phyloP scores from a whole-genome alignment of 805 yeast genomes.

The Candida broadrunensis region DNA sequence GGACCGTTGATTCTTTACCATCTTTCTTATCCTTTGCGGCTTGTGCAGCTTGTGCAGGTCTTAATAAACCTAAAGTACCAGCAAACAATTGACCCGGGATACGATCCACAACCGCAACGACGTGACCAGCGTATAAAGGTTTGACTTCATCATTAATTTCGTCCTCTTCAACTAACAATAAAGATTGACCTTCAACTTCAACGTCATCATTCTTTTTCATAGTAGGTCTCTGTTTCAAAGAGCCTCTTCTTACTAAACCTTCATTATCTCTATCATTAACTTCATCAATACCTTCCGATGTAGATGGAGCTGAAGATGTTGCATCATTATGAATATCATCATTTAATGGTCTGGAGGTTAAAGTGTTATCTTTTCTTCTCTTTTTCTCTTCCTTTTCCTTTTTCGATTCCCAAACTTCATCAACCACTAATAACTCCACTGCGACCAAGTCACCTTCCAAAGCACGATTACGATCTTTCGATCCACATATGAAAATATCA shows the following conservation, averaged over 20 bases:
- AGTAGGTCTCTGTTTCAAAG: constrained; percentile 91
- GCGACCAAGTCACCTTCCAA: constrained; percentile 96
- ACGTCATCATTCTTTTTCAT: constrained; percentile 98
- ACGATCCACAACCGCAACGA: constrained; percentile 96
- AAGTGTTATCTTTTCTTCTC: constrained; percentile 69
- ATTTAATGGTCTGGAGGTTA: constrained; percentile 37
- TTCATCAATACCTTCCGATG: constrained; percentile 7
- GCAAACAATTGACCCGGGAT: constrained; percentile 95
- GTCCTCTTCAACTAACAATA: constrained; percentile 89
- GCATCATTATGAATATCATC: constrained; percentile 84
- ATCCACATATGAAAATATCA: constrained; percentile 95
- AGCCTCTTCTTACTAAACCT: constrained; percentile 70
- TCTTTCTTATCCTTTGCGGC: constrained; percentile 58
- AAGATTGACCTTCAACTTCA: constrained; percentile 96
- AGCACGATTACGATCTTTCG: constrained; percentile 97
- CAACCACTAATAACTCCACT: constrained; percentile 88
- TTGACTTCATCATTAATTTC: constrained; percentile 89
- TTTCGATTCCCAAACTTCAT: constrained; percentile 96
- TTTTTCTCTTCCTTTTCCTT: constrained; percentile 97
- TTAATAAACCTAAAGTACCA: constrained; percentile 87
- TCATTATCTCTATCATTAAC: constrained; percentile 31
- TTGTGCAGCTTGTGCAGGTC: constrained; percentile 94
- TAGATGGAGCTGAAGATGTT: constrained; percentile 47
- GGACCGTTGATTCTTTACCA: constrained; percentile 46
- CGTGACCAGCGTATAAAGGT: constrained; percentile 96